These are phyloP conservation scores for Nannizziopsis barbatae DNA, from an alignment of 2,329 filamentous ascomycete species.

Conservation along the genomic window DNA sequence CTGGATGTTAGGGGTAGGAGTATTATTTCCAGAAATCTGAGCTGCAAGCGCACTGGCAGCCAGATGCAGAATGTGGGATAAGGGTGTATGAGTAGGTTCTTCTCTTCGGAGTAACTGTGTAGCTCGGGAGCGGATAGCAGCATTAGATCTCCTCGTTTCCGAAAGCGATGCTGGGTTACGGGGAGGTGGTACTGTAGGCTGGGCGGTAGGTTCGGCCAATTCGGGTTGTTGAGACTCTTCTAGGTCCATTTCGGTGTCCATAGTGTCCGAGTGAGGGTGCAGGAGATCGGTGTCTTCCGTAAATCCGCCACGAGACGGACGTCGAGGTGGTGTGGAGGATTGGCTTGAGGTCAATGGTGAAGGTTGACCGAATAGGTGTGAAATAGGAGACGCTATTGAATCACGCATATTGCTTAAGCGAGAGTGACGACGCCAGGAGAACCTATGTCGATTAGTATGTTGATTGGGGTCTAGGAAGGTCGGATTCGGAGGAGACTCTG, in stretches of 20 bases:
- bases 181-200: conserved; percentile 13
- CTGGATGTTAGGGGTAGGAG: conserved; percentile 46
- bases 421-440: conserved; percentile 31
- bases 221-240: conserved; percentile 34
- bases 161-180: conserved; percentile 14
- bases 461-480: conserved; percentile 22
- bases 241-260: conserved; percentile 34
- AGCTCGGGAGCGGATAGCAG: conserved; percentile 42
- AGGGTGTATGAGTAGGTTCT: conserved; percentile 52
- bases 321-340: conserved; percentile 21
- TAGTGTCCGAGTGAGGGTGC: conserved; percentile 28
- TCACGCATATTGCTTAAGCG: conserved; percentile 35
- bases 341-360: conserved; percentile 19
- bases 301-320: conserved; percentile 23
- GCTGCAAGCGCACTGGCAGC: conserved; percentile 54
- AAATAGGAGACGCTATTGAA: conserved; percentile 35
- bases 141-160: conserved; percentile 25
- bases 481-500: conserved; percentile 23
- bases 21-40: conserved; percentile 51
- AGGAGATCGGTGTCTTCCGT: conserved; percentile 26
- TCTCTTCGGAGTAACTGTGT: conserved; percentile 44
- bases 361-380: conserved; percentile 35
- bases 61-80: conserved; percentile 51
- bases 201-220: conserved; percentile 31
- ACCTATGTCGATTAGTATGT: conserved; percentile 23